Conservation (phyloP, 2,329 filamentous ascomycete species). For the Tolypocladium sp. region DNA sequence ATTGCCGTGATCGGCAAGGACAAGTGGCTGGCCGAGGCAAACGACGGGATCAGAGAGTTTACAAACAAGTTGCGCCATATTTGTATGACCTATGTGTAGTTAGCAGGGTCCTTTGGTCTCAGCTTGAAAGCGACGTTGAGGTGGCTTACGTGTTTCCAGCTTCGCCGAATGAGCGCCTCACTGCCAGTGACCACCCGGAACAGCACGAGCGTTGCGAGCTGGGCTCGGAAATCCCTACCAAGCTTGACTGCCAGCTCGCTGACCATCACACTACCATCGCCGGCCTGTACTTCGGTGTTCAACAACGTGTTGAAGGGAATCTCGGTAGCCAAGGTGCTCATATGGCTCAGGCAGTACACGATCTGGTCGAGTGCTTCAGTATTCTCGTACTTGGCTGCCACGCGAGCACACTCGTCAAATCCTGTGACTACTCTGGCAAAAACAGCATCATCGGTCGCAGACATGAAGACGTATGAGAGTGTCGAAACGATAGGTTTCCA, state of each 20-base stretch:
- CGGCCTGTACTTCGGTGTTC: constrained; percentile 92
- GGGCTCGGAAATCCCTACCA: constrained; percentile 85
- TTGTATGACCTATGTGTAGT: constrained; percentile 56
- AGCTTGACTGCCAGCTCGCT: constrained; percentile 96
- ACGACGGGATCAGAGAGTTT: constrained; percentile 83
- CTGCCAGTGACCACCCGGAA: constrained; percentile 86
- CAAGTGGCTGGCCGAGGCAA: constrained; percentile 55
- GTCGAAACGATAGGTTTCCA: constrained; percentile 95
- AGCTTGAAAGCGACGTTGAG: not conserved
- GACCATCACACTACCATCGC: constrained; percentile 92
- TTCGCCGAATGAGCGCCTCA: constrained; percentile 64
- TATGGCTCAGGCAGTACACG: constrained; percentile 79
- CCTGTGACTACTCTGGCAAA: constrained; percentile 89
- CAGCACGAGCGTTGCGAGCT: constrained; percentile 87
- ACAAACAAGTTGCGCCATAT: constrained; percentile 95
- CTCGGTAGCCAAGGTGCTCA: constrained; percentile 77
- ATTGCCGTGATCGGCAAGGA: constrained; percentile 69
- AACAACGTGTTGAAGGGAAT: constrained; percentile 71
- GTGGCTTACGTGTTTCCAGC: constrained; percentile 61
- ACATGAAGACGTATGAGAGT: constrained; percentile 97
- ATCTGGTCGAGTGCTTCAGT: constrained; percentile 88
- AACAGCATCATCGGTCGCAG: constrained; percentile 90
- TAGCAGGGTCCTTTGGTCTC: not conserved
- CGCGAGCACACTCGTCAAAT: constrained; percentile 91
- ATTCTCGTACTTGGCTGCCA: constrained; percentile 75